Evolutionary conservation across 2,329 filamentous ascomycete species (phyloP).

Genomic region (Ceratocystis diversiconidia): DNA sequence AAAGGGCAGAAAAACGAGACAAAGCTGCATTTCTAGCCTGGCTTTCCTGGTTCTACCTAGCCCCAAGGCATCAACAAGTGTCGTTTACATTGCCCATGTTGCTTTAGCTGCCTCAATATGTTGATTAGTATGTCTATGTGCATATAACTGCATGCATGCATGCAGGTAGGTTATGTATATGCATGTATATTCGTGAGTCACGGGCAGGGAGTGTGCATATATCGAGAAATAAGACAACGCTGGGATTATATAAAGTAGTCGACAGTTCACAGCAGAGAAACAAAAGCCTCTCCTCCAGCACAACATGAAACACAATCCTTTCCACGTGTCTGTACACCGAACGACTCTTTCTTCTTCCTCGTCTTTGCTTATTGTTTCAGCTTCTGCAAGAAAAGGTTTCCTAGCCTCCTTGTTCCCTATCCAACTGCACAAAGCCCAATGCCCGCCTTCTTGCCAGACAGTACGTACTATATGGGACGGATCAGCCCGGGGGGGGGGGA

Average conservation of each 20-base stretch:
- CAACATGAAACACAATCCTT: constrained; percentile 5
- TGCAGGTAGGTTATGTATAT: not conserved
- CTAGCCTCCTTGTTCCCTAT: no score
- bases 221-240: not conserved
- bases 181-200: not conserved
- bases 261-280: not conserved
- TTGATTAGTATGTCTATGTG: not conserved
- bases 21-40: not conserved
- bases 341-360: not conserved
- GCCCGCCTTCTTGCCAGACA: no score
- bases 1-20: not conserved
- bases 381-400: not conserved
- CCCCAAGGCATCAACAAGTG: no score
- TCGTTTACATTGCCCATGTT: not conserved
- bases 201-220: constrained; percentile 1
- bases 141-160: not conserved
- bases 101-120: not conserved
- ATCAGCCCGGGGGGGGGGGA: no score
- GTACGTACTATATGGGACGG: no score
- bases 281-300: not conserved
- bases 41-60: no score
- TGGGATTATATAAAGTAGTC: not conserved
- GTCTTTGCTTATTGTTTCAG: not conserved
- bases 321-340: not conserved
- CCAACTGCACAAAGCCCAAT: no score